A percentile compares a stretch with the other conserved stretches of the same genome.
phyloP scores from a whole-genome alignment of 2,329 filamentous ascomycete genomes.

The Cytospora chrysosperma region DNA sequence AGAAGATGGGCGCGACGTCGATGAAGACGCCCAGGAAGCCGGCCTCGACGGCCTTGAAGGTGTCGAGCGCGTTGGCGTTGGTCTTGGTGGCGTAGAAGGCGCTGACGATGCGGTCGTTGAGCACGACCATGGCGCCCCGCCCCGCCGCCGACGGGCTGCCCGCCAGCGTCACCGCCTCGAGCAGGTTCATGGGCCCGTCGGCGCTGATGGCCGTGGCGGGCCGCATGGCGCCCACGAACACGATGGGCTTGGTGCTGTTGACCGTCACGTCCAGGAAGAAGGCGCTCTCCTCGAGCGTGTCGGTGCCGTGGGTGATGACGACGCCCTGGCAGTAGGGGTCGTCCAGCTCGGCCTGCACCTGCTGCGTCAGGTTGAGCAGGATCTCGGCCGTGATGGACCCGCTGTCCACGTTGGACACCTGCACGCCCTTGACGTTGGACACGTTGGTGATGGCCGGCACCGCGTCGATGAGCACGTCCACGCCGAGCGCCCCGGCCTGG shows the following conservation, averaged over 20 bases:
- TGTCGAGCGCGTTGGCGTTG: conserved; percentile 62
- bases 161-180: conserved; percentile 59
- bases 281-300: conserved; percentile 62
- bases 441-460: conserved; percentile 55
- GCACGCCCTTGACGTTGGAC: conserved; percentile 53
- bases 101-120: conserved; percentile 61
- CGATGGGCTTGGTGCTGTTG: conserved; percentile 56
- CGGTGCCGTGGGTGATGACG: conserved; percentile 64
- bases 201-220: conserved; percentile 62
- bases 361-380: conserved; percentile 46
- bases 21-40: conserved; percentile 59
- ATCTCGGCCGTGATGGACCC: conserved; percentile 48
- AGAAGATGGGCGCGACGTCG: conserved; percentile 59
- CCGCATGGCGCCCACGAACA: conserved; percentile 62
- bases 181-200: conserved; percentile 62
- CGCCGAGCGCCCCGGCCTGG: conserved; percentile 43
- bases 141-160: conserved; percentile 42
- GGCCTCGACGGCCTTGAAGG: conserved; percentile 58
- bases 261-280: conserved; percentile 62
- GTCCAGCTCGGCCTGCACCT: conserved; percentile 49
- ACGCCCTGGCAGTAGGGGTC: conserved; percentile 45
- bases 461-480: conserved; percentile 51
- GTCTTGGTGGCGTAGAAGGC: conserved; percentile 62
- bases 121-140: conserved; percentile 57
- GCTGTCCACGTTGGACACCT: conserved; percentile 51